Evolutionary conservation across 495 filamentous ascomycete genomes (phyloP), one percentile per base, ranked within the genome.

Genomic region (Tuber calosporum): DNA sequence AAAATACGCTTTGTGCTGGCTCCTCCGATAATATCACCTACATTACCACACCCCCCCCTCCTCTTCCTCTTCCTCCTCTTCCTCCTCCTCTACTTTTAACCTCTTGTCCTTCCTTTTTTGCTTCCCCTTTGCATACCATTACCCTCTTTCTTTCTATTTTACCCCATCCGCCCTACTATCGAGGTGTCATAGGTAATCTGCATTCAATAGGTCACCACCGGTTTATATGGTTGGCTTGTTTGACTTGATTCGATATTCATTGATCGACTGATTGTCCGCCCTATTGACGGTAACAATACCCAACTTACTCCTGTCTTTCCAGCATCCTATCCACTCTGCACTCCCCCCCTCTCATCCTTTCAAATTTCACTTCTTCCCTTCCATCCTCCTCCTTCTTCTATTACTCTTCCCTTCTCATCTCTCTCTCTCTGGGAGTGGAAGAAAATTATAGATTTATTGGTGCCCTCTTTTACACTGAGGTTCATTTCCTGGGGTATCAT

Each of bases 251-350:
- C 22, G 45, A 53, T 53, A 62, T 30, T 30, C n/a, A 8, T 30
- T 62, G 53, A 62, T 62, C 30, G 53, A 62, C 30, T 62, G 53
- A 62, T 62, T 62, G 37, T 36, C 41, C 66, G 20, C 40, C 71
- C 38, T 66, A 58, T 73, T 73, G 58, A 67, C 66, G 48, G 48
- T 69, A 66, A 69, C 36, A 73, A 67, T 66, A 69, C 42, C 71
- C 48, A 71, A 58, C 69, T 43, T 43, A 43, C 42, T 58, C n/a
- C 48, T 58, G n/a, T 58, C 48, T 58, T n/a, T 58, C 48, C 48
- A 58, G 26, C 48, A 58, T 26, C n/a, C 48, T 20, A 58, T 58
- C n/a, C n/a, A 48, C 43, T 26, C 9, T 58, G 22, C 48, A 11
- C 22, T 20, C 48, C 48, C 22, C 48, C n/a, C 48, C n/a, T n/a